Evolutionary conservation across 306 rosid genomes (phyloP).

Genomic region (Cicer bijugum): DNA sequence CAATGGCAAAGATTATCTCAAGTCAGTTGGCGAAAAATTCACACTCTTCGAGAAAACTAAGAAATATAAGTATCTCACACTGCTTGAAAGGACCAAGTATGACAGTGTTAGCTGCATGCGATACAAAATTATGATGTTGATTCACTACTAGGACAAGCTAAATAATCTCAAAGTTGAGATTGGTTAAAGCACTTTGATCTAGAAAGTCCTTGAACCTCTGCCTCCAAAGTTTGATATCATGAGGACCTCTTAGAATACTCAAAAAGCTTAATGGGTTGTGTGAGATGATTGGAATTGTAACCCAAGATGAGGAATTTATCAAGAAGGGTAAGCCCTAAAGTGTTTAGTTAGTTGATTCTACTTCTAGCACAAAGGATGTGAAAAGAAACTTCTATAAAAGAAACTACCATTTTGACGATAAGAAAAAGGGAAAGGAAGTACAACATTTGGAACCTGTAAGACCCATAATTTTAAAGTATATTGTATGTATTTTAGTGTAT

Average conservation of each 20-base stretch:
- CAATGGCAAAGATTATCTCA: neutral
- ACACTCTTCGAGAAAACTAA: neutral
- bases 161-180: neutral
- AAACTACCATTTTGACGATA: neutral
- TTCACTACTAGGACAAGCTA: neutral
- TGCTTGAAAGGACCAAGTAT: neutral
- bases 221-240: neutral
- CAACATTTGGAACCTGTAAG: too few relatives aligned
- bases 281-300: neutral
- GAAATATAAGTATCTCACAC: neutral
- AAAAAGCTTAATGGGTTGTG: neutral
- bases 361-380: too few relatives aligned
- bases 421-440: too few relatives aligned
- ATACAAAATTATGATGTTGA: neutral
- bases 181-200: neutral
- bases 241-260: neutral
- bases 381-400: neutral
- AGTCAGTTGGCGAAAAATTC: neutral
- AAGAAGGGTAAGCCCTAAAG: neutral
- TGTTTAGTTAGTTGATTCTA: too few relatives aligned
- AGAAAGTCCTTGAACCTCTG: neutral
- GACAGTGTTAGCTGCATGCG: neutral
- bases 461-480: too few relatives aligned
- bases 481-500: too few relatives aligned
- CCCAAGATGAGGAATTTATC: neutral